Conservation (phyloP, 2,329 filamentous ascomycete species). For the Cytospora schulzeri region DNA sequence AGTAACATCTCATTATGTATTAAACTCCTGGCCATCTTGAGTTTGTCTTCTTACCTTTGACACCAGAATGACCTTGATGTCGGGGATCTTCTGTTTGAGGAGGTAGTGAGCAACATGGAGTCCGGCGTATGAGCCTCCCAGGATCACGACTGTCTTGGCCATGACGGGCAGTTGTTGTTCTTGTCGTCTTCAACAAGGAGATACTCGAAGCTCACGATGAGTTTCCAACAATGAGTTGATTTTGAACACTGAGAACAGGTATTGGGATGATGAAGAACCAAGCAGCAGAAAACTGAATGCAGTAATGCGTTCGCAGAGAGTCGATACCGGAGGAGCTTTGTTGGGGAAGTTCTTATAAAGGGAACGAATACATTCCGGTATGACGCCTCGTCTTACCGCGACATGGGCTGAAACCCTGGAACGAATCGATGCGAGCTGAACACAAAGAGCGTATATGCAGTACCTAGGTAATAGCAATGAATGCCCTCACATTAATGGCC, state of each 20-base stretch:
- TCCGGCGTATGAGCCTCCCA: constrained; percentile 57
- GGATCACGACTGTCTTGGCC: constrained; percentile 55
- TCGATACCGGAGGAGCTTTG: neutral
- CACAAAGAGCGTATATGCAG: neutral
- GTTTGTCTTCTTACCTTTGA: constrained; percentile 48
- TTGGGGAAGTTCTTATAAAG: neutral
- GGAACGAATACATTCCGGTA: neutral
- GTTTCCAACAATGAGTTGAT: too few species aligned
- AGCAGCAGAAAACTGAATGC: too few species aligned
- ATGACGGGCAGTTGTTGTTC: constrained; percentile 36
- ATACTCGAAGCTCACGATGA: neutral
- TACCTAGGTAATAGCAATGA: too few species aligned
- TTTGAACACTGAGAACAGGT: neutral
- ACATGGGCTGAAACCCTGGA: neutral
- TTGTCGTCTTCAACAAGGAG: neutral
- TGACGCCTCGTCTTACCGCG: neutral
- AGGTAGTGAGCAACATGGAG: constrained; percentile 56
- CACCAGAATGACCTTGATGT: constrained; percentile 57
- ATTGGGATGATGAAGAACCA: too few species aligned
- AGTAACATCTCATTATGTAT: neutral
- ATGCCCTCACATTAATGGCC: neutral
- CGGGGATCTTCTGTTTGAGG: constrained; percentile 53
- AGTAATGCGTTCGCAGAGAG: neutral
- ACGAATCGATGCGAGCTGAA: neutral
- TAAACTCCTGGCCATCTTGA: too few species aligned